phyloP scores from a whole-genome alignment of 1,284 basidiomycete species.

The Ustilago curta region DNA sequence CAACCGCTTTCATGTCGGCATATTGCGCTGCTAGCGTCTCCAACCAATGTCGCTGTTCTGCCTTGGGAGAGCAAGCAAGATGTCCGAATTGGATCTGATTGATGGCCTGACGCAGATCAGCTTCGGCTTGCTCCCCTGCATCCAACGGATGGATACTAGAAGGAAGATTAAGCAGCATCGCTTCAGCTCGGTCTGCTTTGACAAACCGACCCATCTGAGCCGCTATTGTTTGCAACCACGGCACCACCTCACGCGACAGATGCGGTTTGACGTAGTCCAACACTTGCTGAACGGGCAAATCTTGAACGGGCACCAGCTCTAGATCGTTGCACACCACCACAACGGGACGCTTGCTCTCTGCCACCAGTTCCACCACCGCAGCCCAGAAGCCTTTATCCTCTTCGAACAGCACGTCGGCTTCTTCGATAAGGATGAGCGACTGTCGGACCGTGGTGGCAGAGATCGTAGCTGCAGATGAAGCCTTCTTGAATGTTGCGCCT shows the following conservation, averaged over 20 bases:
- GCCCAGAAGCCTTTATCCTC: conserved; percentile 94
- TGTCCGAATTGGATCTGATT: conserved; percentile 74
- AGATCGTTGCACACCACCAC: conserved; percentile 65
- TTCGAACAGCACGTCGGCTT: conserved; percentile 91
- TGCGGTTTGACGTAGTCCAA: conserved; percentile 47
- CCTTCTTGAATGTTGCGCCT: conserved; percentile 32
- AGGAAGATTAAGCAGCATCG: conserved; percentile 1
- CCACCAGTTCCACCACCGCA: conserved; percentile 70
- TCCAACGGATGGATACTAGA: not conserved
- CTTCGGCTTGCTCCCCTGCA: conserved; percentile 11
- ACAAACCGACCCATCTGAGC: conserved; percentile 11
- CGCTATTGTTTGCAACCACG: conserved; percentile 45
- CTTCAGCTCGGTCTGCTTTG: not conserved
- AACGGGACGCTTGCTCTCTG: conserved; percentile 61
- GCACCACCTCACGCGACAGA: conserved; percentile 56
- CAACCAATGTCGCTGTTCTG: not conserved
- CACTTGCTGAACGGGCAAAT: conserved; percentile 53
- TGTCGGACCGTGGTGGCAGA: conserved; percentile 73
- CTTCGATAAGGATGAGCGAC: conserved; percentile 93
- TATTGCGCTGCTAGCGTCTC: not conserved
- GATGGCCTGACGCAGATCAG: conserved; percentile 77
- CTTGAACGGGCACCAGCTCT: conserved; percentile 33
- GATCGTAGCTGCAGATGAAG: not conserved
- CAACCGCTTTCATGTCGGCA: conserved; percentile 4
- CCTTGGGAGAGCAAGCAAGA: not conserved